Conservation (phyloP, 2,329 filamentous ascomycete species). For the Aspergillus ibericus region DNA sequence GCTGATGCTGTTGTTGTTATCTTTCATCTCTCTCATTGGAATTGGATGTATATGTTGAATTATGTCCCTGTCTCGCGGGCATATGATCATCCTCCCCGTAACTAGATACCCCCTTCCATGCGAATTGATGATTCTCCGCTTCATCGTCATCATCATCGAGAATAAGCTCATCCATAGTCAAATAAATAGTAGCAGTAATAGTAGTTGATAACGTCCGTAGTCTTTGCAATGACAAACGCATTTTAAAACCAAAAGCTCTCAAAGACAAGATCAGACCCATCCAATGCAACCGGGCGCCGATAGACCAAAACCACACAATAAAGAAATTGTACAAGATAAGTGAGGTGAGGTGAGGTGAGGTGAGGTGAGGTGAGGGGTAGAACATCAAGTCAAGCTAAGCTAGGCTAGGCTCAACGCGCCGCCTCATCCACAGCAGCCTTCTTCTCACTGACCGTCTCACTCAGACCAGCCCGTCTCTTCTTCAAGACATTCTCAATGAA, state of each 20-base stretch:
- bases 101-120: not conserved
- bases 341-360: no score
- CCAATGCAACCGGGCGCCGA: conserved; percentile 16
- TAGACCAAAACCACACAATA: conserved; percentile 6
- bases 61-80: not conserved
- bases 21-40: not conserved
- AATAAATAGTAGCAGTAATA: not conserved
- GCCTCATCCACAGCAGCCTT: conserved; percentile 29
- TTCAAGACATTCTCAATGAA: conserved; percentile 98
- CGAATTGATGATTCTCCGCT: not conserved
- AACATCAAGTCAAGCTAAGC: no score
- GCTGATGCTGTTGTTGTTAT: conserved; percentile 4
- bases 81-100: not conserved
- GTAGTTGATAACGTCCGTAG: not conserved
- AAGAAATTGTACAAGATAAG: not conserved
- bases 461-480: conserved; percentile 58
- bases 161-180: not conserved
- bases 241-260: not conserved
- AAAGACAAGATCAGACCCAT: not conserved
- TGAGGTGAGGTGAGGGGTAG: no score
- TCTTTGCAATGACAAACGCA: not conserved
- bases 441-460: conserved; percentile 26
- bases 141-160: no score
- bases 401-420: conserved; percentile 24
- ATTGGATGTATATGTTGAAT: conserved; percentile 12